phyloP scores from a whole-genome alignment of 352 stramenopile species.

The Nothophytophthora sp. region DNA sequence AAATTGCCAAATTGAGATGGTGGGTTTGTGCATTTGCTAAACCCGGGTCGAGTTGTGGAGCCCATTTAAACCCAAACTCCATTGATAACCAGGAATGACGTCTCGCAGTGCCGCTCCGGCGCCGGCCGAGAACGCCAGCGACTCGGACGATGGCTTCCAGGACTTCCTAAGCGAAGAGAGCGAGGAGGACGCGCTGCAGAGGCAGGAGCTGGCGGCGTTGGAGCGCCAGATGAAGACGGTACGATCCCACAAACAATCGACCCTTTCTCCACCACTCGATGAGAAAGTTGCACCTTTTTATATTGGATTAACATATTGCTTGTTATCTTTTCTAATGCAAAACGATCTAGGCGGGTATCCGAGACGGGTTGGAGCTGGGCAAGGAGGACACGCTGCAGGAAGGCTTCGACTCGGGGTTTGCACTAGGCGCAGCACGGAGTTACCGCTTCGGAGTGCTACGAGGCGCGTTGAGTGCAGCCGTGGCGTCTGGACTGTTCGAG shows the following conservation, averaged over 20 bases:
- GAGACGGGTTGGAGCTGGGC: conserved; percentile 65
- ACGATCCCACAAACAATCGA: no score
- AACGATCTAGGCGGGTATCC: conserved; percentile 71
- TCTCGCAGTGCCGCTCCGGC: no score
- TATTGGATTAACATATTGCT: no score
- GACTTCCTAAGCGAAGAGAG: conserved; percentile 66
- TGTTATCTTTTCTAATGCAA: no score
- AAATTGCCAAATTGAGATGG: no score
- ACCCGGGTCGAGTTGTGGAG: no score
- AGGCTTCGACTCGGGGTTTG: conserved; percentile 70
- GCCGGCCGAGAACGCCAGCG: no score
- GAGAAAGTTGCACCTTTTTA: no score
- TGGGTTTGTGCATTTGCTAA: no score
- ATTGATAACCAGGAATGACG: no score
- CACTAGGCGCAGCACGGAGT: conserved; percentile 25
- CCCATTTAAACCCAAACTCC: no score
- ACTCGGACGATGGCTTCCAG: conserved; percentile 62
- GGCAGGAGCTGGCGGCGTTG: conserved; percentile 53
- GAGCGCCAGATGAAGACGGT: conserved; percentile 69
- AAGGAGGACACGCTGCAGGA: conserved; percentile 75
- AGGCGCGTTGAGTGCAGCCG: conserved; percentile 41
- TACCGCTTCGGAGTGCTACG: conserved; percentile 53
- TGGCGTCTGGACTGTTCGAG: conserved; percentile 23
- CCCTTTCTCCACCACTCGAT: no score
- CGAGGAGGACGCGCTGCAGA: conserved; percentile 40